A percentile compares a stretch with the other conserved stretches of the same genome.
phyloP scores from a whole-genome alignment of 148 eudicot species.

The Camellia lanceoleosa region DNA sequence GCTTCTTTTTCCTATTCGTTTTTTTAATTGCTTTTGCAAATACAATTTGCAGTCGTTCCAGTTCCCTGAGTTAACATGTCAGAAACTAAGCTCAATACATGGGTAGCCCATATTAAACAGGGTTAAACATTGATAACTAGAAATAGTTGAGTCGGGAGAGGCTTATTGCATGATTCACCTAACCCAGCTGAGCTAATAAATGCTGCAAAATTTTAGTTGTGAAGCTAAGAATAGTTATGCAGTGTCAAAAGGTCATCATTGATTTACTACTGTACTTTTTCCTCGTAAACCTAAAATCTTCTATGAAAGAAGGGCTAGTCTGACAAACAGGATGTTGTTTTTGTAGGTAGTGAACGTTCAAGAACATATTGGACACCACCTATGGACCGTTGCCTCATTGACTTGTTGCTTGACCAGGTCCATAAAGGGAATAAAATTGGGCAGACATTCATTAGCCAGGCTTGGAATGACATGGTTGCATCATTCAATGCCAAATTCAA shows the following conservation, averaged over 20 bases:
- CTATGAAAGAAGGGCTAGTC: background rate
- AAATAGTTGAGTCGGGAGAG: no score
- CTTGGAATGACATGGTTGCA: conserved; percentile 33
- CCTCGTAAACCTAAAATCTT: background rate
- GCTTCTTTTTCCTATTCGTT: background rate
- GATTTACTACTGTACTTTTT: background rate
- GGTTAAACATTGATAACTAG: no score
- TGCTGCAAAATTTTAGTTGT: background rate
- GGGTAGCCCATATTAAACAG: background rate
- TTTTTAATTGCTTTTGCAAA: background rate
- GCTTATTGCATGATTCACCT: no score
- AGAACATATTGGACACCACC: conserved; percentile 45
- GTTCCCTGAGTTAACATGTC: background rate
- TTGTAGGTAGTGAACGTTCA: conserved; percentile 32
- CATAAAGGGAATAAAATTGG: conserved; percentile 35
- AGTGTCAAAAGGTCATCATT: background rate
- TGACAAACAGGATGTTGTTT: background rate
- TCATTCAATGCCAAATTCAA: conserved; percentile 35
- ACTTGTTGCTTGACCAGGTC: conserved; percentile 37
- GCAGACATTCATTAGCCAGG: conserved; percentile 32
- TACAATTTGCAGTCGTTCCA: background rate
- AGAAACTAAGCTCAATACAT: background rate
- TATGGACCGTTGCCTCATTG: conserved; percentile 33
- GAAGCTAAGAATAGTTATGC: background rate
- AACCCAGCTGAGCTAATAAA: no score